These are phyloP conservation scores for Lasiosphaeria miniovina DNA, from an alignment of 495 filamentous ascomycete species.

Conservation along the genomic window DNA sequence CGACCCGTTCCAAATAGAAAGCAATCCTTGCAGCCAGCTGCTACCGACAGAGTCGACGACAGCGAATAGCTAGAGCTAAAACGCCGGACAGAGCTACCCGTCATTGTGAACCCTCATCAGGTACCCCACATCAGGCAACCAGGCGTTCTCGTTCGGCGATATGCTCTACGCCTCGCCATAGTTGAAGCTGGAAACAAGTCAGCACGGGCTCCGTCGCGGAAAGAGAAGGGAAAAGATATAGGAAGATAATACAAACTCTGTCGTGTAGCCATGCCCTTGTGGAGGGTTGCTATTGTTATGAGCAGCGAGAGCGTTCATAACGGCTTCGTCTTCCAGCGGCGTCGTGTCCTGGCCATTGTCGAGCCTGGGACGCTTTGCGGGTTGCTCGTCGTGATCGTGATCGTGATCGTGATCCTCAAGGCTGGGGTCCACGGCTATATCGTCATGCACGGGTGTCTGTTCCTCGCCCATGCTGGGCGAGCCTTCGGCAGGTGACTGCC, in stretches of 20 bases:
- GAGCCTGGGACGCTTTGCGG: conserved; percentile 39
- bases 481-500: conserved; percentile 7
- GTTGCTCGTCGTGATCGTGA: conserved; percentile 21
- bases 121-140: not conserved
- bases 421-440: conserved; percentile 31
- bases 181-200: conserved; percentile 17
- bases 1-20: too few species aligned
- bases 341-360: conserved; percentile 28
- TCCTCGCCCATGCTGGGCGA: conserved; percentile 13
- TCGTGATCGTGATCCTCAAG: conserved; percentile 21
- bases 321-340: conserved; percentile 37
- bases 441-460: conserved; percentile 21
- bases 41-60: too few species aligned
- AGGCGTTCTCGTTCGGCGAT: not conserved
- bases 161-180: conserved; percentile 33
- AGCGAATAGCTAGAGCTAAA: too few species aligned
- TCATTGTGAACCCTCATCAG: not conserved
- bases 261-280: conserved; percentile 31
- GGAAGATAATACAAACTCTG: conserved; percentile 32
- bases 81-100: too few species aligned
- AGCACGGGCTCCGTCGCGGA: not conserved
- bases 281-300: conserved; percentile 39
- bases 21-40: too few species aligned
- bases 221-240: not conserved
- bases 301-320: conserved; percentile 36